These are phyloP conservation scores for Triangularia setosa DNA, from an alignment of 2,329 filamentous ascomycete species.

Conservation along the genomic window DNA sequence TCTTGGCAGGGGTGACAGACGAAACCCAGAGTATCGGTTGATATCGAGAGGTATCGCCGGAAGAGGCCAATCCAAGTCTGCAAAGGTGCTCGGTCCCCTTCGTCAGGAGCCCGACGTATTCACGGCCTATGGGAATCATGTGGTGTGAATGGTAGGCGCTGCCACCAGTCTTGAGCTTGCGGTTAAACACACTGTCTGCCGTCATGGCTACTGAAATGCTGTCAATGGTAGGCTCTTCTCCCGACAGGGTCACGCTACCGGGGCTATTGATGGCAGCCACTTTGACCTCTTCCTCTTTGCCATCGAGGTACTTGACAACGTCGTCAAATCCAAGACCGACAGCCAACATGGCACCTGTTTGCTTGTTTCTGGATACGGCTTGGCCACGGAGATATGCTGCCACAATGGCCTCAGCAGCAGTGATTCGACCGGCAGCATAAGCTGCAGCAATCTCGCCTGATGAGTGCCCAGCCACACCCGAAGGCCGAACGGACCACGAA, in stretches of 20 bases:
- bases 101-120: background rate
- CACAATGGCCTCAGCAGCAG: slow-evolving; percentile 35
- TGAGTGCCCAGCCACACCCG: slow-evolving; percentile 40
- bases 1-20: slow-evolving; percentile 27
- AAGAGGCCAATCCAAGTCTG: background rate
- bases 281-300: slow-evolving; percentile 1
- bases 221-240: slow-evolving; percentile 24
- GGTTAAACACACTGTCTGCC: slow-evolving; percentile 22
- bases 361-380: slow-evolving; percentile 24
- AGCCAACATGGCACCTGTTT: slow-evolving; percentile 27
- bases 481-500: slow-evolving; percentile 30
- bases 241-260: slow-evolving; percentile 14
- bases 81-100: background rate
- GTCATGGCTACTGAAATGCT: slow-evolving; percentile 3
- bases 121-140: slow-evolving; percentile 19
- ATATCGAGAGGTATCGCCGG: background rate
- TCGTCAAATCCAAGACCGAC: slow-evolving; percentile 26
- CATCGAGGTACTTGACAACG: slow-evolving; percentile 7
- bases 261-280: slow-evolving; percentile 19
- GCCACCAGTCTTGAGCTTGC: slow-evolving; percentile 22
- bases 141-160: slow-evolving; percentile 30
- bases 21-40: slow-evolving; percentile 15
- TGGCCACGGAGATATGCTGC: slow-evolving; percentile 39
- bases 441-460: slow-evolving; percentile 44
- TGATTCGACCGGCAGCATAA: slow-evolving; percentile 37